These are phyloP conservation scores for Cavenderia fasciculata DNA, from an alignment of 78 protist genomes.

Conservation along the genomic window DNA sequence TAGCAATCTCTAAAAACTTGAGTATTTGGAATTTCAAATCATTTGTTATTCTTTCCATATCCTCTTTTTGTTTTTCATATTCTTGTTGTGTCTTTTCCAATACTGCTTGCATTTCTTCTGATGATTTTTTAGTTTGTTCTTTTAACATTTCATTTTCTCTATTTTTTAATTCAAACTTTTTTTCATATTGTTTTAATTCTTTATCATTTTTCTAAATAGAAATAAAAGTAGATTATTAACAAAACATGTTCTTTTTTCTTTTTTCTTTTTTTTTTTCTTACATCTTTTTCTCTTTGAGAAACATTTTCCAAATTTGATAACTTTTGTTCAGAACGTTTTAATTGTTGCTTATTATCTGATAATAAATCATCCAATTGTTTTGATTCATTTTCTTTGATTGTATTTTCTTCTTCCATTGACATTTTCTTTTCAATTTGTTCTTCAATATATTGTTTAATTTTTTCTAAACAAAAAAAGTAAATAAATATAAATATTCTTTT, in stretches of 20 bases:
- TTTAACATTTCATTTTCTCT: too few relatives aligned
- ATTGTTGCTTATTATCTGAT: neutral
- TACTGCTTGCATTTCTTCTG: too few relatives aligned
- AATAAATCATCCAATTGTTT: neutral
- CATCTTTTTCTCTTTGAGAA: conserved; percentile 23
- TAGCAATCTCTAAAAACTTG: neutral
- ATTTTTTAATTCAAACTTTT: too few relatives aligned
- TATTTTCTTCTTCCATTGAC: neutral
- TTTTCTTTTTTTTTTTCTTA: neutral
- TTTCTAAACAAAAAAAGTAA: neutral
- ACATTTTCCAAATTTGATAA: neutral
- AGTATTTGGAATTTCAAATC: neutral
- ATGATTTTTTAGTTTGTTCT: too few relatives aligned
- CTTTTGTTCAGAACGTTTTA: neutral
- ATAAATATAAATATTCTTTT: neutral
- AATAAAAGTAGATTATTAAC: neutral
- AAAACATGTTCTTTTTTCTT: neutral
- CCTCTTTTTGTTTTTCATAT: neutral
- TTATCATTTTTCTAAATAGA: neutral
- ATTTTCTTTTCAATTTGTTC: neutral
- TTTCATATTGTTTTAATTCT: neutral
- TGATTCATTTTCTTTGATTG: neutral
- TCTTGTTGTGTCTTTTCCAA: neutral
- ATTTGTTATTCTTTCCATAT: neutral
- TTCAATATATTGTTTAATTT: neutral